Percentiles rank a stretch among this genome's conserved stretches.
These are phyloP conservation scores for Cymbopogon flexuosus DNA, from an alignment of 202 grass and related monocot genomes.

Conservation along the genomic window DNA sequence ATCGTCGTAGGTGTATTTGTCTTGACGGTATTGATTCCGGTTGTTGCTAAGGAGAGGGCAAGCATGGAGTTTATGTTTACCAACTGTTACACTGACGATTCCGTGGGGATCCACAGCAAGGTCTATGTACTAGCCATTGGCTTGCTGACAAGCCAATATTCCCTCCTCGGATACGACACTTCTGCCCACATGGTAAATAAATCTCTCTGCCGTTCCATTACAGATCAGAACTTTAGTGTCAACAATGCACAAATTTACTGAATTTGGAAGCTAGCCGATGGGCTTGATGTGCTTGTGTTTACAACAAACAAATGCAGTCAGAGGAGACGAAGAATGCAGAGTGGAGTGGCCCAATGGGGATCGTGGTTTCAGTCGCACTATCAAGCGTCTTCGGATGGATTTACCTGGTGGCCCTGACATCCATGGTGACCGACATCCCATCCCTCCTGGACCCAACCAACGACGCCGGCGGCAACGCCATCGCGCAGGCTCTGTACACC, in stretches of 20 bases:
- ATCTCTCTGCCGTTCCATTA: not conserved
- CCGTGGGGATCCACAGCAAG: not conserved
- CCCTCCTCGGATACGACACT: not conserved
- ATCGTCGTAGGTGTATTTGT: not conserved
- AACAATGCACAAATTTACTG: no score
- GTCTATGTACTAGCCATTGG: not conserved
- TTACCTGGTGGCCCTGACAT: not conserved
- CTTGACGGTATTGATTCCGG: not conserved
- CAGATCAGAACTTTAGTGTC: no score
- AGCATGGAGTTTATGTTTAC: not conserved
- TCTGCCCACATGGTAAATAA: conserved; percentile 12
- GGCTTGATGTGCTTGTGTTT: not conserved
- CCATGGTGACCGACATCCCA: not conserved
- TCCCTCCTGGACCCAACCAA: not conserved
- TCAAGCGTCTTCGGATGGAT: not conserved
- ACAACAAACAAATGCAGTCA: not conserved
- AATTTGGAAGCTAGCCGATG: not conserved
- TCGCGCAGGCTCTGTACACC: not conserved
- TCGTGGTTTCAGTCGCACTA: not conserved
- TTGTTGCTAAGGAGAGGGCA: not conserved
- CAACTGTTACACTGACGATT: not conserved
- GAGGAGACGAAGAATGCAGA: conserved; percentile 3
- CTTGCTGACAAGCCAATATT: not conserved
- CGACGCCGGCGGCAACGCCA: not conserved
- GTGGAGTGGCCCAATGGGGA: not conserved